Base-by-base conservation (phyloP, 441 rosid genomes). In the Gossypium gossypioides region DNA sequence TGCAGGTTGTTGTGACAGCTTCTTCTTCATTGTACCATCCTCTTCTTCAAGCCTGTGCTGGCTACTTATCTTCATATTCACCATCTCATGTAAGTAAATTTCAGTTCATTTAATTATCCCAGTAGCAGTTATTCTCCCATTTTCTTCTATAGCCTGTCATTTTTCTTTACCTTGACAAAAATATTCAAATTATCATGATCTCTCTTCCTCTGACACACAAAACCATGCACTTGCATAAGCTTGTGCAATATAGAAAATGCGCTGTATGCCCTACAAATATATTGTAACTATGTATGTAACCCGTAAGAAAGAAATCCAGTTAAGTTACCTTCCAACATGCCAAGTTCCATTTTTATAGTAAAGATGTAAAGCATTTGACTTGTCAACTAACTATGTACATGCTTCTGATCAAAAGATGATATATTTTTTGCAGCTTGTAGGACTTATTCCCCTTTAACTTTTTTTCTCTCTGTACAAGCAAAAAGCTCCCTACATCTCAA, bases 41-140 rank as follows among this genome's bases (percentile, higher is more conserved):
- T 3, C 91, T 91, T 69, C 90, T 91, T 79, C 84, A 80, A 71
- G 91, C 97, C 55, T 85, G 89, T 72, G 89, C 93, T 54, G 91
- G 97, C 75, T 91, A 86, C 80, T 82, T 91, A 50, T 85, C 91
- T 62, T 89, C 95, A 46, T 91, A 85, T 87, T 91, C 93, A 51
- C 90, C 85, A 71, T 89, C 95, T 76, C 97, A 91, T 83, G 97
- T 89, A 54, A 3, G 95, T 89, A 71, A 68, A 77, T 76, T 74
- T 78, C 50, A 7, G 68, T 73, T 75, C 65, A 21, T 71, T 74
- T 72, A 54, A 5, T 24, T 32, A 3, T 69, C 56, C 5, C 29
- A 42, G 51, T 65, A 25, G 32, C 68, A 44, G 65, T 59, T 34
- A 44, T 9, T 58, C 21, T 64, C 54, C 46, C 44, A 32, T 3